These are phyloP conservation scores for Mycena chlorophos DNA, from an alignment of 768 basidiomycete genomes.

Conservation along the genomic window DNA sequence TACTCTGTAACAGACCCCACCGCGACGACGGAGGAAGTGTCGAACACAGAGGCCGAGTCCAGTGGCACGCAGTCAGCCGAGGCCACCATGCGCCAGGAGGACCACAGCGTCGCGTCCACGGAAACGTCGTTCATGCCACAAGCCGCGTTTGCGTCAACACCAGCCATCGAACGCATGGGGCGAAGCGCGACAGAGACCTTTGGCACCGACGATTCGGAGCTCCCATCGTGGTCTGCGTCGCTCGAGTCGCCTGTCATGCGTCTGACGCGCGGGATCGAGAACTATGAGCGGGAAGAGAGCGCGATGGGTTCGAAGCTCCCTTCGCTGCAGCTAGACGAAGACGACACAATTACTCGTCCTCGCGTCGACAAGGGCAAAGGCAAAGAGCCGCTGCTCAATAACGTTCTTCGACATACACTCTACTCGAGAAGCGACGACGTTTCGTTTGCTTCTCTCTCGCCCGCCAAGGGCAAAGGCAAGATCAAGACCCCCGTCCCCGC, in stretches of 20 bases:
- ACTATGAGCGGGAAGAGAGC: conserved; percentile 49
- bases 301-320: conserved; percentile 21
- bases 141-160: conserved; percentile 78
- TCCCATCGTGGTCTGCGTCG: conserved; percentile 70
- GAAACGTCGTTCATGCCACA: conserved; percentile 79
- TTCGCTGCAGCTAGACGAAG: conserved; percentile 18
- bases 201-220: conserved; percentile 41
- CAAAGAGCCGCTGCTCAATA: conserved; percentile 44
- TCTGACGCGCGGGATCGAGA: conserved; percentile 61
- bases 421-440: conserved; percentile 39
- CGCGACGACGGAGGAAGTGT: conserved; percentile 23
- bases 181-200: conserved; percentile 39
- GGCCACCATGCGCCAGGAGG: conserved; percentile 27
- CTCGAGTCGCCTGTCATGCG: conserved; percentile 74
- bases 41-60: conserved; percentile 30
- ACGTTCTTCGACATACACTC: conserved; percentile 53
- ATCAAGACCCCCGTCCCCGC: conserved; percentile 59
- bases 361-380: conserved; percentile 45
- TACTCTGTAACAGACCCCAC: conserved; percentile 41
- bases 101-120: conserved; percentile 51
- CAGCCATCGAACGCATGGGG: conserved; percentile 51
- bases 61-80: conserved; percentile 21
- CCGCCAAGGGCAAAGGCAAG: conserved; percentile 43
- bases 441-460: conserved; percentile 36
- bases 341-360: conserved; percentile 18